These are phyloP conservation scores for Knufia petricola DNA, from an alignment of 2,329 filamentous ascomycete genomes.

Conservation along the genomic window DNA sequence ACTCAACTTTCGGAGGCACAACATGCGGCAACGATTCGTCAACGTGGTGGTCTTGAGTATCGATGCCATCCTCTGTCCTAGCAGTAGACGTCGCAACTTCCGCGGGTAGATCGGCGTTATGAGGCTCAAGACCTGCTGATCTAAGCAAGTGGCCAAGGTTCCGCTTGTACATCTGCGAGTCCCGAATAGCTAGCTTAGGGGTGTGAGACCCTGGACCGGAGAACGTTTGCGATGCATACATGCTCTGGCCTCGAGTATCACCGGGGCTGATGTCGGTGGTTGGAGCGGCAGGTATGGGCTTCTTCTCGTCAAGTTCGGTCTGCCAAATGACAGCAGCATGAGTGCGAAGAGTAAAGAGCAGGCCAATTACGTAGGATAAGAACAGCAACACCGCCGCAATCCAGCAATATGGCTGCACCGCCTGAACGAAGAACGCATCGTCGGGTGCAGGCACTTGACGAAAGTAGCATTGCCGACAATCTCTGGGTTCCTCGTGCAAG, in stretches of 20 bases:
- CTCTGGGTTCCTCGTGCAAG: constrained; percentile 43
- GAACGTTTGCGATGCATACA: constrained; percentile 23
- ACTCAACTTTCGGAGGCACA: constrained; percentile 57
- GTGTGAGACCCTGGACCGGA: constrained; percentile 33
- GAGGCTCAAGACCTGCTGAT: constrained; percentile 59
- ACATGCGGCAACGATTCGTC: constrained; percentile 47
- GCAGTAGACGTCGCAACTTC: too few species aligned
- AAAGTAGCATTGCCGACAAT: constrained; percentile 91
- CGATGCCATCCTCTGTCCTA: too few species aligned
- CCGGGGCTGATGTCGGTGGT: constrained; percentile 26
- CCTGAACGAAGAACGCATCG: constrained; percentile 81
- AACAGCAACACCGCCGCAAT: constrained; percentile 78
- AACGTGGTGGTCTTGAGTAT: constrained; percentile 30
- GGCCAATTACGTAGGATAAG: constrained; percentile 81
- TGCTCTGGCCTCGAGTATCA: constrained; percentile 29
- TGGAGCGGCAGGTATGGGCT: constrained; percentile 43
- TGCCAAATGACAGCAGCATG: constrained; percentile 98
- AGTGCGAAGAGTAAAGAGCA: constrained; percentile 91
- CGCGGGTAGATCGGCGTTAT: constrained; percentile 34
- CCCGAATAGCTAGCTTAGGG: constrained; percentile 61
- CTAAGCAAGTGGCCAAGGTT: constrained; percentile 84
- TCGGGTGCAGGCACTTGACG: constrained; percentile 74
- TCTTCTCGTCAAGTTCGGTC: constrained; percentile 69
- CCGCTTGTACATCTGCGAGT: constrained; percentile 83
- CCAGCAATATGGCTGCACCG: constrained; percentile 89